These are phyloP conservation scores for Pleurotus salmoneostramineus DNA, from an alignment of 768 basidiomycete genomes.

Conservation along the genomic window DNA sequence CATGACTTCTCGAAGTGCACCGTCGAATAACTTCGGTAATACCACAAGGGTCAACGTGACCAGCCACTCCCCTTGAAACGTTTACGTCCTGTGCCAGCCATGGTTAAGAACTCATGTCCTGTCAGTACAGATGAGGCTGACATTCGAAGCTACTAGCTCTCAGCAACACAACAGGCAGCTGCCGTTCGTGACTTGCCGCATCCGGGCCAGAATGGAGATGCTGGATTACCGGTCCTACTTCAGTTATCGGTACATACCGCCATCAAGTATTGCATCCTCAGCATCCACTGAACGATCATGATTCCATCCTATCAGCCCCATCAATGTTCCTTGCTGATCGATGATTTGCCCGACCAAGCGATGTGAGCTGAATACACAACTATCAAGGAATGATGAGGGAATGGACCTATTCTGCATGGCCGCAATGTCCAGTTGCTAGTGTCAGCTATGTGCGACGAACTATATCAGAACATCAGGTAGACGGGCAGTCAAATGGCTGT, in stretches of 20 bases:
- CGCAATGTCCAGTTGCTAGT: neutral
- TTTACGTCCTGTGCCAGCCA: neutral
- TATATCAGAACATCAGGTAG: neutral
- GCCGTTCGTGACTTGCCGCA: neutral
- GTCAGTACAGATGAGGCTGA: neutral
- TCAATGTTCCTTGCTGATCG: constrained; percentile 8
- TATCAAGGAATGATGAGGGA: neutral
- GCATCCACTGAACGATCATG: neutral
- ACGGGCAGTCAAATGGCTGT: neutral
- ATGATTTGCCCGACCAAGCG: neutral
- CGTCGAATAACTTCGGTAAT: neutral
- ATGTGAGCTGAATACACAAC: neutral
- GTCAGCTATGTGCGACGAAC: neutral
- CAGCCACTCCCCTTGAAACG: neutral
- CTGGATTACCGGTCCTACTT: constrained; percentile 1
- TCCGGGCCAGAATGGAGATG: neutral
- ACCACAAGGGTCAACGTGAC: neutral
- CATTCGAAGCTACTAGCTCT: neutral
- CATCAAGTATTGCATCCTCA: neutral
- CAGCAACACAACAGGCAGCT: too few relatives aligned
- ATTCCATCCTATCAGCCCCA: constrained; percentile 4
- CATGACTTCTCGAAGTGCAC: neutral
- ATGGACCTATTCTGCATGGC: neutral
- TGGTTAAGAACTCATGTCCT: neutral
- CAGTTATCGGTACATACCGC: neutral